phyloP scores from a whole-genome alignment of 2,329 filamentous ascomycete species.

The Amauroascus verrucosus region DNA sequence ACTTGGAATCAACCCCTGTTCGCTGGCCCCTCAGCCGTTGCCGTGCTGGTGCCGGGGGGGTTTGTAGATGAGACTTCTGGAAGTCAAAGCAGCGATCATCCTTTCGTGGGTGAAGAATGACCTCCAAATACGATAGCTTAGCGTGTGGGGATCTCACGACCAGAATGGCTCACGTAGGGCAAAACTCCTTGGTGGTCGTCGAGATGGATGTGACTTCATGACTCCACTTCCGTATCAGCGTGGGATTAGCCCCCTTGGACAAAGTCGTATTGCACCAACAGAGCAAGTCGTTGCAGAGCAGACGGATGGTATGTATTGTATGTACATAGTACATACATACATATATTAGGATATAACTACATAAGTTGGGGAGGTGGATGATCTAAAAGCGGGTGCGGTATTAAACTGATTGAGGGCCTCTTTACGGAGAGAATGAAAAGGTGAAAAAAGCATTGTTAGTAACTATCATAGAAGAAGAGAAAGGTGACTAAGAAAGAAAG shows the following conservation, averaged over 20 bases:
- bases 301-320: too few species aligned
- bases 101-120: background rate
- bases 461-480: too few species aligned
- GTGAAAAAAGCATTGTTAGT: too few species aligned
- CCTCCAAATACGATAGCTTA: background rate
- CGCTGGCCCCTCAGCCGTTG: background rate
- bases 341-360: too few species aligned
- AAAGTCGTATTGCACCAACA: background rate
- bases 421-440: too few species aligned
- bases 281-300: background rate
- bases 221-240: conserved; percentile 1
- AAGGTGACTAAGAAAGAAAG: too few species aligned
- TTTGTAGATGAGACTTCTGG: background rate
- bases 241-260: background rate
- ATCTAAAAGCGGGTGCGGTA: too few species aligned
- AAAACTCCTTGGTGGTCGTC: background rate
- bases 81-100: conserved; percentile 1
- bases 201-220: conserved; percentile 2
- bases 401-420: too few species aligned
- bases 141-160: background rate
- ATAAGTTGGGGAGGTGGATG: too few species aligned
- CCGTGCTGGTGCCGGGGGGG: background rate
- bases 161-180: background rate
- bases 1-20: background rate
- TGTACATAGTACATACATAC: too few species aligned